phyloP scores from a whole-genome alignment of 805 yeast genomes.

The Saccharomycopsis malanga region DNA sequence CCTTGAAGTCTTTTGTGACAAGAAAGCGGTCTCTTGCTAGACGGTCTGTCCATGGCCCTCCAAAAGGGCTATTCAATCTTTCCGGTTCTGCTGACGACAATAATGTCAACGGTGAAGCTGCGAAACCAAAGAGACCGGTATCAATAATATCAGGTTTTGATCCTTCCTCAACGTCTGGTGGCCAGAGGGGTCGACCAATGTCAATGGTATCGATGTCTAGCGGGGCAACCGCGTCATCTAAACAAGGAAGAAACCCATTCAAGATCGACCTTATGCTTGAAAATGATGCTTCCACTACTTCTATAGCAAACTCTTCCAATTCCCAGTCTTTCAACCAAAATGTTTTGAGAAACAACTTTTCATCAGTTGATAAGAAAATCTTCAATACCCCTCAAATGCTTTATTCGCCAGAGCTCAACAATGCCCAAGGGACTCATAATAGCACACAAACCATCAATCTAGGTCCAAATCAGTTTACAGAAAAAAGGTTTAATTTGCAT shows the following conservation, averaged over 20 bases:
- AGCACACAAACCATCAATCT: slow-evolving; percentile 9
- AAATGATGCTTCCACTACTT: slow-evolving; percentile 10
- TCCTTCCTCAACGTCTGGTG: neutral
- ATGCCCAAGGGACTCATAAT: neutral
- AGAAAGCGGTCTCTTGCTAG: slow-evolving; percentile 22
- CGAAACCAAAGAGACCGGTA: slow-evolving; percentile 18
- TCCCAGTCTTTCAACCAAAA: slow-evolving; percentile 11
- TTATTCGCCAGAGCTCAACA: slow-evolving; percentile 16
- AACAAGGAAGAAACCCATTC: slow-evolving; percentile 9
- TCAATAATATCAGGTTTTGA: slow-evolving; percentile 13
- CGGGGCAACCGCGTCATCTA: neutral
- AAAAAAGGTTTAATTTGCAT: slow-evolving; percentile 12
- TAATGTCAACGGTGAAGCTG: slow-evolving; percentile 2
- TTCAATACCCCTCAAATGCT: slow-evolving; percentile 21
- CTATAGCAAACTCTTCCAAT: slow-evolving; percentile 12
- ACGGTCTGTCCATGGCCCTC: slow-evolving; percentile 20
- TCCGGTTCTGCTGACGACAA: neutral
- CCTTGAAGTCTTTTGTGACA: slow-evolving; percentile 21
- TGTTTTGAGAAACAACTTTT: slow-evolving; percentile 13
- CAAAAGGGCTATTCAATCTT: slow-evolving; percentile 14
- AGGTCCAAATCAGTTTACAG: slow-evolving; percentile 7
- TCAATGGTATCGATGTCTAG: slow-evolving; percentile 15
- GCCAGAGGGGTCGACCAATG: slow-evolving; percentile 13
- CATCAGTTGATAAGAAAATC: slow-evolving; percentile 17
- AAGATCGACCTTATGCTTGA: slow-evolving; percentile 17